phyloP scores from a whole-genome alignment of 2,329 filamentous ascomycete genomes.

The Colletotrichum salicis region DNA sequence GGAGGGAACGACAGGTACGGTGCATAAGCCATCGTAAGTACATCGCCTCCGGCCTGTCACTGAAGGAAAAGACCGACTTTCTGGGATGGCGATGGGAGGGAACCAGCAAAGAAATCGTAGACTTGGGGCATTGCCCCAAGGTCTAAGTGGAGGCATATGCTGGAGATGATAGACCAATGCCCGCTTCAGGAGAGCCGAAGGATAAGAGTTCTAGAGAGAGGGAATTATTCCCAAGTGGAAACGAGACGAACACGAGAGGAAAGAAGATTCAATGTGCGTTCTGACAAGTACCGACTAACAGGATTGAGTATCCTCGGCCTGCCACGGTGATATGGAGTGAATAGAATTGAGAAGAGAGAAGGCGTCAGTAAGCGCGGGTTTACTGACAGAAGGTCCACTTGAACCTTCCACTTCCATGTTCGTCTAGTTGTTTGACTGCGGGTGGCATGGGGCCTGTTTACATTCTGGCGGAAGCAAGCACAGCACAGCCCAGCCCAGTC shows the following conservation, averaged over 20 bases:
- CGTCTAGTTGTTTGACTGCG: slow-evolving; percentile 7
- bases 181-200: neutral
- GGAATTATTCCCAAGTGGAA: neutral
- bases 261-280: neutral
- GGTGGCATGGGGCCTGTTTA: neutral
- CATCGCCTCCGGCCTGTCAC: neutral
- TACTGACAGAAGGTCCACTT: slow-evolving; percentile 1
- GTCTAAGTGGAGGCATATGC: neutral
- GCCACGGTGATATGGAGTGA: neutral
- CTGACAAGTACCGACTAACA: neutral
- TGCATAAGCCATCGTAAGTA: slow-evolving; percentile 17
- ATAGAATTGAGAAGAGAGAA: neutral
- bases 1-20: slow-evolving; percentile 31
- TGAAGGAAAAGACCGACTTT: neutral
- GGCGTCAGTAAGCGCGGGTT: slow-evolving; percentile 18
- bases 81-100: neutral
- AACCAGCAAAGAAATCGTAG: neutral
- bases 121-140: neutral
- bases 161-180: neutral
- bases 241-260: neutral
- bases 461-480: neutral
- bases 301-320: neutral
- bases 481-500: neutral
- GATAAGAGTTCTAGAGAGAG: neutral
- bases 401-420: slow-evolving; percentile 15